A percentile compares a stretch with the other conserved stretches of the same genome.
Conservation (phyloP, 1,284 basidiomycete genomes). For the Malassezia restricta region DNA sequence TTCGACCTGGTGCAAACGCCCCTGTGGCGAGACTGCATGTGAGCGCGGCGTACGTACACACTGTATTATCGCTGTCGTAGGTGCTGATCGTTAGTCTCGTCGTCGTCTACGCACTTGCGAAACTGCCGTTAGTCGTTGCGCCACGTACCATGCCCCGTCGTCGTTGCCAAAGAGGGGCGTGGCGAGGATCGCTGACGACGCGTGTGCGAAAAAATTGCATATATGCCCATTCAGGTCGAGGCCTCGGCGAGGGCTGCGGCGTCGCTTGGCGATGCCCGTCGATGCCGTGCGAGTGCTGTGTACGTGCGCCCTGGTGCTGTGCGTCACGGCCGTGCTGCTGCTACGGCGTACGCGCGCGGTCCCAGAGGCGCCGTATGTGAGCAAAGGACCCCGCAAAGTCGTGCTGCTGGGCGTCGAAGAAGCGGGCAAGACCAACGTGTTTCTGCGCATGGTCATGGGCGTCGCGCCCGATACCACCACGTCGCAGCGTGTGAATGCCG, state of each 20-base stretch:
- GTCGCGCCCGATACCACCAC: constrained; percentile 27
- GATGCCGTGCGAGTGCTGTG: neutral
- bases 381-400: constrained; percentile 16
- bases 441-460: constrained; percentile 24
- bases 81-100: constrained; percentile 26
- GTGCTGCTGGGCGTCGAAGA: constrained; percentile 31
- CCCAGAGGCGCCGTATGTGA: neutral
- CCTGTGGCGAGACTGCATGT: constrained; percentile 38
- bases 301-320: neutral
- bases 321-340: neutral
- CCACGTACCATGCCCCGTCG: constrained; percentile 13
- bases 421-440: constrained; percentile 37
- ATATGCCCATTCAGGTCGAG: neutral
- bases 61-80: constrained; percentile 45
- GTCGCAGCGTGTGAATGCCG: constrained; percentile 24
- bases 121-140: constrained; percentile 5
- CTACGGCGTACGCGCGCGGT: neutral
- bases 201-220: constrained; percentile 12
- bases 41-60: constrained; percentile 21
- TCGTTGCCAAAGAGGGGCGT: neutral
- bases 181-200: neutral
- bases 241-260: neutral
- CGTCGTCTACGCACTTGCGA: constrained; percentile 9
- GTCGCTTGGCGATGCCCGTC: too few relatives aligned
- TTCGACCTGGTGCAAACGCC: constrained; percentile 75